Base-by-base conservation (phyloP, 2,329 filamentous ascomycete genomes). In the Phialophora chinensis region DNA sequence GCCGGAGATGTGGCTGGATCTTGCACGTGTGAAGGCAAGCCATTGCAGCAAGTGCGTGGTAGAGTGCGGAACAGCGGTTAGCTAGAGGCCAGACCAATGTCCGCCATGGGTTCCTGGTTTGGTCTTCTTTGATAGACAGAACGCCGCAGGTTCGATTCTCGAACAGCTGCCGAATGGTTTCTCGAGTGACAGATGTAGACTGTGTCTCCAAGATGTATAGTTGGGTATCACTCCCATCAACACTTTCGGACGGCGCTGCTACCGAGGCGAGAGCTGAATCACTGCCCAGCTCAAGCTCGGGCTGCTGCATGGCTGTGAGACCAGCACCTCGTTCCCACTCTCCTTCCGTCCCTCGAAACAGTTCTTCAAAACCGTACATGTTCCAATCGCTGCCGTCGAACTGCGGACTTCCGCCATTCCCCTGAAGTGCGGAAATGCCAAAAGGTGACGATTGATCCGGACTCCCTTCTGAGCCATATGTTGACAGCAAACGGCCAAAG, bases 71-170 rank as follows among this genome's bases (percentile, higher is more conserved):
- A 52, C 50, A 63, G 10, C 31, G 49, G n/a, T 12, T 12, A 8
- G 66, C 66, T 20, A 68, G n/a, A 27, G 66, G 66, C 64, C 63
- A 68, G 27, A 68, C 54, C 17, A 60, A 38, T 3, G 56, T 60
- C 50, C 50, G 29, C 66, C 66, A 68, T 49, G 66, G 66, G 59
- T 66, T 66, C 20, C 35, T 52, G 25, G 60, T 57, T 17, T 63
- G 63, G 42, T 66, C 66, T 20, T 68, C 66, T 33, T 66, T 68
- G 54, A 68, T 66, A 7, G 66, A 66, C 12, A 68, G 54, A 29
- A 66, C 53, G 8, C 23, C 55, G 54, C 63, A 68, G 12, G 56
- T 59, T 27, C 57, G 58, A 23, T 60, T 44, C 7, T 68, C 66
- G 25, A 68, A 68, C 20, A 66, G 44, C 31, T 60, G 55, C 42